Evolutionary conservation across 768 basidiomycete genomes (phyloP).

Genomic region (Hypholoma sublateritium): DNA sequence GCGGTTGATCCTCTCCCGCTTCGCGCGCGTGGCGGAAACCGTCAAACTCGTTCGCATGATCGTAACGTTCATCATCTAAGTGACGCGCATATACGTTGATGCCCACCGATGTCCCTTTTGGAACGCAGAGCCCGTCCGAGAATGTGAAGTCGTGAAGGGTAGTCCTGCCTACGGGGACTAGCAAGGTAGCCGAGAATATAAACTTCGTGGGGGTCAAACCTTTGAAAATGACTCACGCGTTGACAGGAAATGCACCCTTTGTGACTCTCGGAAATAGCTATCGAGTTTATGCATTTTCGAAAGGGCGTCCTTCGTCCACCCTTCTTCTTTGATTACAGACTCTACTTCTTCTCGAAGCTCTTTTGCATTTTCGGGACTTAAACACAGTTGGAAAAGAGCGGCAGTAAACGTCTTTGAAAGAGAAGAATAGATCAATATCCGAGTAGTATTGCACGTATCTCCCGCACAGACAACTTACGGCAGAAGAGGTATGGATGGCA

Average conservation of each 20-base stretch:
- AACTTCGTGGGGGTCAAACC: not conserved
- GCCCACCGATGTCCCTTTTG: constrained; percentile 34
- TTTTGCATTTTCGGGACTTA: constrained; percentile 28
- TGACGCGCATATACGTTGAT: constrained; percentile 31
- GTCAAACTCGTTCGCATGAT: constrained; percentile 36
- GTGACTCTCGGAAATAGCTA: constrained; percentile 44
- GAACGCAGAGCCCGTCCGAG: constrained; percentile 41
- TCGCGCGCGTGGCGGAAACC: constrained; percentile 38
- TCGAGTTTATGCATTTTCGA: constrained; percentile 42
- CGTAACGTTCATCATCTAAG: constrained; percentile 24
- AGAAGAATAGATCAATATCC: not conserved
- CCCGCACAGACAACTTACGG: constrained; percentile 29
- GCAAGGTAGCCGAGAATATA: not conserved
- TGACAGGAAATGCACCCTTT: constrained; percentile 12
- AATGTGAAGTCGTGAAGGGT: constrained; percentile 40
- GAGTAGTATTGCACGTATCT: too few species aligned
- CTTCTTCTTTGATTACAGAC: constrained; percentile 31
- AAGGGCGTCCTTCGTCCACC: constrained; percentile 36
- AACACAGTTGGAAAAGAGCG: constrained; percentile 37
- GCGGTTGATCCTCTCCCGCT: constrained; percentile 15
- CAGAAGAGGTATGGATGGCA: constrained; percentile 41
- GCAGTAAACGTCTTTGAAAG: constrained; percentile 34
- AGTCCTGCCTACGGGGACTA: constrained; percentile 28
- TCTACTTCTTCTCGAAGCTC: constrained; percentile 46
- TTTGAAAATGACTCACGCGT: constrained; percentile 2